These are phyloP conservation scores for Monilinia aucupariae DNA, from an alignment of 2,329 filamentous ascomycete genomes.

Conservation along the genomic window DNA sequence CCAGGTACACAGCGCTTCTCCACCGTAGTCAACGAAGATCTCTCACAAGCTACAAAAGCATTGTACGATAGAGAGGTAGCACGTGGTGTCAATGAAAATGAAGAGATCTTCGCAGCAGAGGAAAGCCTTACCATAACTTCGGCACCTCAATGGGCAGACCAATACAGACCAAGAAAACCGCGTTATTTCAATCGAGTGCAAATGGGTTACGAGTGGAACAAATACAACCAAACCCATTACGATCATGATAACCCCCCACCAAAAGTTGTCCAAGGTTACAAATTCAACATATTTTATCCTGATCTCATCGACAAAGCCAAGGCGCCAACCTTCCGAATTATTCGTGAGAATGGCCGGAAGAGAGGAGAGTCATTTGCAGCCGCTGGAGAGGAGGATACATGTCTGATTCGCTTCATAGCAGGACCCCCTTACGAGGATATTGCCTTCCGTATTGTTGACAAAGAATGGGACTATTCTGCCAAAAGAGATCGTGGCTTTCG, in stretches of 20 bases:
- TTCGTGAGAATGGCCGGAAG: slow-evolving; percentile 83
- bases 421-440: slow-evolving; percentile 96
- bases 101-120: slow-evolving; percentile 91
- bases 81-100: slow-evolving; percentile 83
- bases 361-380: slow-evolving; percentile 88
- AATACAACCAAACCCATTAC: slow-evolving; percentile 99
- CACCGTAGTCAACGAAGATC: slow-evolving; percentile 65
- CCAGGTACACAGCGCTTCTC: slow-evolving; percentile 64
- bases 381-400: slow-evolving; percentile 94
- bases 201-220: slow-evolving; percentile 99
- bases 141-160: slow-evolving; percentile 73
- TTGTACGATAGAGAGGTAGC: slow-evolving; percentile 91
- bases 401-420: slow-evolving; percentile 90
- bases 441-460: slow-evolving; percentile 94
- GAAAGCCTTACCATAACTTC: slow-evolving; percentile 63
- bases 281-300: slow-evolving; percentile 99
- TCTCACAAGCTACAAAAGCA: slow-evolving; percentile 79
- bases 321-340: slow-evolving; percentile 92
- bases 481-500: slow-evolving; percentile 92
- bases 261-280: slow-evolving; percentile 97
- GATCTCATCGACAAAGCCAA: slow-evolving; percentile 93
- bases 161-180: slow-evolving; percentile 85
- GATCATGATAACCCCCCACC: slow-evolving; percentile 97
- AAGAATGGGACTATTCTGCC: slow-evolving; percentile 98
- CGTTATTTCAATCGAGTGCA: slow-evolving; percentile 97